Conservation (phyloP, 2,329 filamentous ascomycete species). For the Cytospora piceae region DNA sequence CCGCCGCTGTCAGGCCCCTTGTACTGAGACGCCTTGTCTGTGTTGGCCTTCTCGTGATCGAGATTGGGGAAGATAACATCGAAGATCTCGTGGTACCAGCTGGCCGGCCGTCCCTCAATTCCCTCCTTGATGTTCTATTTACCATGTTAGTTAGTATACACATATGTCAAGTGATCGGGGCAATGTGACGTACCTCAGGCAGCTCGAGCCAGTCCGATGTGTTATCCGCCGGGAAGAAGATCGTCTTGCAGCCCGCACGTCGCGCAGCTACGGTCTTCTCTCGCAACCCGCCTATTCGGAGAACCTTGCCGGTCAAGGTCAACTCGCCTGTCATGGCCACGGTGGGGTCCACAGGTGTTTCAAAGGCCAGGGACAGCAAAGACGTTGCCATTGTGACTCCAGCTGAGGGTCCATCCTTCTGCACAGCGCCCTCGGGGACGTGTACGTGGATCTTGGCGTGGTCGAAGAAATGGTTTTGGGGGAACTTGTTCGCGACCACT, state of each 20-base stretch:
- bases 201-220: slow-evolving; percentile 96
- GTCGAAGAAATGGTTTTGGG: slow-evolving; percentile 93
- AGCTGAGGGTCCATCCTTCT: slow-evolving; percentile 90
- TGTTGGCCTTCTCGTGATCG: slow-evolving; percentile 73
- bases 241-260: slow-evolving; percentile 86
- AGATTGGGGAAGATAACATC: slow-evolving; percentile 85
- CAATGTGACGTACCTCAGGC: slow-evolving; percentile 74
- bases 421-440: slow-evolving; percentile 93
- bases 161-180: slow-evolving; percentile 7
- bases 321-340: slow-evolving; percentile 98
- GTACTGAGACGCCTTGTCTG: slow-evolving; percentile 66
- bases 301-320: slow-evolving; percentile 93
- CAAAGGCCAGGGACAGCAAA: slow-evolving; percentile 80
- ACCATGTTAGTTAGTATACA: slow-evolving; percentile 26
- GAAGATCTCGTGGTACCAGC: slow-evolving; percentile 95
- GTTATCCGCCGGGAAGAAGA: slow-evolving; percentile 95
- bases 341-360: slow-evolving; percentile 77
- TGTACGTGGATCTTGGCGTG: slow-evolving; percentile 94
- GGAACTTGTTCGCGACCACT: slow-evolving; percentile 80
- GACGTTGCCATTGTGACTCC: slow-evolving; percentile 99
- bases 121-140: slow-evolving; percentile 94
- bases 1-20: slow-evolving; percentile 58
- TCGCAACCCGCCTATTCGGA: slow-evolving; percentile 88
- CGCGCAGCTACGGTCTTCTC: slow-evolving; percentile 98
- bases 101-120: slow-evolving; percentile 86